These are phyloP conservation scores for Drosera spatulata DNA, from an alignment of 179 eudicot genomes.

Conservation along the genomic window DNA sequence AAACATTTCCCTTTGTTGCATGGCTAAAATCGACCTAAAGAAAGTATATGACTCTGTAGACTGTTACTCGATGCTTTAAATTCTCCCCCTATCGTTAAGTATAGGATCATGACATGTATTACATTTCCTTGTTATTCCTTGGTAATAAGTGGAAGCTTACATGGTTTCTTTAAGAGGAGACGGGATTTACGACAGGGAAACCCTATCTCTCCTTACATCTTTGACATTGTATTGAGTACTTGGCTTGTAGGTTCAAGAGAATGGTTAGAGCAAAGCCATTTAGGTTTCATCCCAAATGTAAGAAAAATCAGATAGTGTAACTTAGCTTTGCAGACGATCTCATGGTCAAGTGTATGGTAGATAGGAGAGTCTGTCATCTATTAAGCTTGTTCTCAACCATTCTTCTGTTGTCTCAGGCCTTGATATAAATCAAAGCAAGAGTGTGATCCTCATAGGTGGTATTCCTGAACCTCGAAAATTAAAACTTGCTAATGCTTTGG, in stretches of 20 bases:
- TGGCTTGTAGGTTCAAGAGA: not conserved
- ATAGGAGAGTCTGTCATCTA: too few relatives aligned
- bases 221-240: not conserved
- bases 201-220: not conserved
- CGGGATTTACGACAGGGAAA: not conserved
- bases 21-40: not conserved
- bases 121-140: not conserved
- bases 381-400: not conserved
- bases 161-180: not conserved
- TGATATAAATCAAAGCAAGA: not conserved
- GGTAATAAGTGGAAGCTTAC: not conserved
- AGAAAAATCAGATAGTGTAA: too few relatives aligned
- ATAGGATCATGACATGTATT: not conserved
- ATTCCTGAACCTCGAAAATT: not conserved
- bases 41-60: conserved; percentile 3
- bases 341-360: too few relatives aligned
- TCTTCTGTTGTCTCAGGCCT: not conserved
- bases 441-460: not conserved
- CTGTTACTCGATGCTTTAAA: not conserved
- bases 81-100: not conserved
- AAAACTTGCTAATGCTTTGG: not conserved
- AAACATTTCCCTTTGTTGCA: not conserved
- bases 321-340: too few relatives aligned
- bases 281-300: too few relatives aligned
- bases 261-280: too few relatives aligned